Conservation (phyloP, 1,284 basidiomycete genomes). For the Ceratorhiza oryzae-sativae region DNA sequence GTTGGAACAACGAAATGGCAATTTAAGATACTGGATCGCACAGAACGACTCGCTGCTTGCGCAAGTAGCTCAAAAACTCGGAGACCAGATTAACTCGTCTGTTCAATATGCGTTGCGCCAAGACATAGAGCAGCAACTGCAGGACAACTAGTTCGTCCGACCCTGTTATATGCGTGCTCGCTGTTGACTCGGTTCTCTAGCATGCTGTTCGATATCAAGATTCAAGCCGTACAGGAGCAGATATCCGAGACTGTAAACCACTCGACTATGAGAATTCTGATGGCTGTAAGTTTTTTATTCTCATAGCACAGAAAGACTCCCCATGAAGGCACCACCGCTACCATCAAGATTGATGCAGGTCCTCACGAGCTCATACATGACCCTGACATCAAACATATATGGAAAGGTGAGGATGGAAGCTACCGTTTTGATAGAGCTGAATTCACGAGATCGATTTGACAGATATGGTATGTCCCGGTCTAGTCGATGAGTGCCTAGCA, state of each 20-base stretch:
- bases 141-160: conserved; percentile 19
- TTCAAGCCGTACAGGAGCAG: conserved; percentile 22
- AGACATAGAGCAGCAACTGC: conserved; percentile 9
- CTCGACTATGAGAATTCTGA: conserved; percentile 8
- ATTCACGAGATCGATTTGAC: neutral
- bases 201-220: conserved; percentile 17
- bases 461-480: conserved; percentile 6
- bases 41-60: conserved; percentile 11
- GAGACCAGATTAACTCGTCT: conserved; percentile 18
- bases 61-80: conserved; percentile 17
- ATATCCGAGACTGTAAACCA: conserved; percentile 19
- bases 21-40: neutral
- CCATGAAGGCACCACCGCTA: too few relatives aligned
- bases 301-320: neutral
- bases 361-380: conserved; percentile 26
- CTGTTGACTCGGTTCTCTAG: neutral
- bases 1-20: neutral
- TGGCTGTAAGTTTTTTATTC: neutral
- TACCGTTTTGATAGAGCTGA: neutral
- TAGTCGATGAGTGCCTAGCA: neutral
- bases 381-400: conserved; percentile 10
- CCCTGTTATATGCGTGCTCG: neutral
- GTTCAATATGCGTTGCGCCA: conserved; percentile 22
- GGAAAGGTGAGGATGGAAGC: conserved; percentile 2
- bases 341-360: conserved; percentile 1